phyloP scores from a whole-genome alignment of 495 filamentous ascomycete genomes.

The Penicillium malachiteum region DNA sequence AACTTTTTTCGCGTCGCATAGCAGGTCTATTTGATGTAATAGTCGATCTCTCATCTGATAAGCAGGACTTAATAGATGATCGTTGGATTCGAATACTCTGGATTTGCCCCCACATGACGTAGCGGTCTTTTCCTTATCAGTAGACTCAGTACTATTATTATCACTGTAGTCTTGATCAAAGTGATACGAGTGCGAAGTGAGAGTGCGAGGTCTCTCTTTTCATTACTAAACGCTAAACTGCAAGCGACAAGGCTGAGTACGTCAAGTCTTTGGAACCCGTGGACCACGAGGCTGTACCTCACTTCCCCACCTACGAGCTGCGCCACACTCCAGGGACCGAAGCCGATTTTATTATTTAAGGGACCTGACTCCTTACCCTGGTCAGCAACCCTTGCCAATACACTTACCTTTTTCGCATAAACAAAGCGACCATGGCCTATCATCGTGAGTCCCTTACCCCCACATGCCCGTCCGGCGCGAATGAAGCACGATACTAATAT shows the following conservation, averaged over 20 bases:
- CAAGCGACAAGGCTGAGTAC: background rate
- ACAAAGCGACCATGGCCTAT: conserved; percentile 26
- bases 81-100: background rate
- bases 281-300: background rate
- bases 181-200: too few relatives aligned
- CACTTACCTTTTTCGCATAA: too few relatives aligned
- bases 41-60: conserved; percentile 1
- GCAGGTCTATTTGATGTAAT: conserved; percentile 1
- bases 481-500: background rate
- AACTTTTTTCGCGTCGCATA: conserved; percentile 1
- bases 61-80: conserved; percentile 10
- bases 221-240: too few relatives aligned
- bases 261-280: background rate
- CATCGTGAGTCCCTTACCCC: conserved; percentile 26
- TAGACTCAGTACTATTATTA: background rate
- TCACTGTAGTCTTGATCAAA: too few relatives aligned
- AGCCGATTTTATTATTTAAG: background rate
- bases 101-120: conserved; percentile 4
- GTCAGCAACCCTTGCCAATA: too few relatives aligned
- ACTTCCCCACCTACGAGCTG: background rate
- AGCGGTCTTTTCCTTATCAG: too few relatives aligned
- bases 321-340: background rate
- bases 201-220: too few relatives aligned
- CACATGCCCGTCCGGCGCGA: background rate
- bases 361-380: too few relatives aligned